Base-by-base conservation (phyloP, 169 alveolate species). In the Eimeria acervulina region DNA sequence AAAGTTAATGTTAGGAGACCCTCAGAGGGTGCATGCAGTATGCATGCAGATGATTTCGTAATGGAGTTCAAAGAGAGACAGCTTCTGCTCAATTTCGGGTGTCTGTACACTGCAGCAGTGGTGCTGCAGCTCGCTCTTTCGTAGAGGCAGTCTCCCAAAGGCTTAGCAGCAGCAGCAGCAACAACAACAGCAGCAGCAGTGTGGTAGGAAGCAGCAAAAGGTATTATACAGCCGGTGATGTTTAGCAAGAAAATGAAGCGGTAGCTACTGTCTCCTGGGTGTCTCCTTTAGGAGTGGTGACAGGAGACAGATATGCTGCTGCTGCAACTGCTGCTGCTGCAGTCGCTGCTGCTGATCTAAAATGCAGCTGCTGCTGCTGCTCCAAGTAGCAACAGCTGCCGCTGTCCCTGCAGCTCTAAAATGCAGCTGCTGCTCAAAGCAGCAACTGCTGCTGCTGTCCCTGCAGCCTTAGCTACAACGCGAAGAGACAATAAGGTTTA, bases 361-460 rank as follows among this genome's bases (percentile, higher is more conserved):
- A 74, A 72, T 83, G 91, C 42, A 66, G 91, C 91, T 51, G 72
- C 51, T 83, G 91, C 51, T 83, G 68, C 72, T 83, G 91, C 91
- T 31, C 91, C 26, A n/a, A 61, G 72, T 61, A 12, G 72, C 72
- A 12, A n/a, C 72, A n/a, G 72, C 72, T 61, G 72, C 72, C 19
- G 72, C 72, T 7, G 72, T n/a, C 19, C 31, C 72, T 61, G 72
- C 72, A 13, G 72, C 31, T 61, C 31, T 13, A 12, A 26, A 12
- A 15, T 61, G 72, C 72, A 21, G 72, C 72, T 61, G 72, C 31
- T 61, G 72, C 72, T 61, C 31, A 5, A 7, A 47, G 21, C 6
- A 12, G 72, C 72, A 21, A n/a, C 72, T 3, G 78, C 38, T 66
- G 78, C 40, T 66, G 40, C 78, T 66, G 78, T 31, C 40, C 42